Evolutionary conservation across 306 rosid genomes (phyloP), one percentile per base, ranked within the genome.

Genomic region (Sicyos edulis): DNA sequence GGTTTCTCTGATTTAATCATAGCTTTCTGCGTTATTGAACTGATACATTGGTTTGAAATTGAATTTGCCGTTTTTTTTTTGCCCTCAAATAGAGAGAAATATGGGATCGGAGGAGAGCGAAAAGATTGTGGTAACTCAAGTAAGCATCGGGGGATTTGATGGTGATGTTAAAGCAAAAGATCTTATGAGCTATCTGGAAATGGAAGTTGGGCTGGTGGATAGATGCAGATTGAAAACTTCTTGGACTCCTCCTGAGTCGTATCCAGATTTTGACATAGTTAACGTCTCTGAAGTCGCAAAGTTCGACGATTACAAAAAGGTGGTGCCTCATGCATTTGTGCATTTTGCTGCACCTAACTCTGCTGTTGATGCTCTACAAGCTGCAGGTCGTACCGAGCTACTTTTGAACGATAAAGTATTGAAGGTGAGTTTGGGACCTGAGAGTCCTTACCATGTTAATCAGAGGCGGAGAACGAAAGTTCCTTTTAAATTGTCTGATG

Each of bases 201-300:
- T 45, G 8, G 79, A 85, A 78, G 54, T 91, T 59, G 96, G 97
- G 80, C 42, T 75, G 55, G 91, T 91, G 49, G 75, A 74, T 70
- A 83, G 96, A 80, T 89, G 97, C 69, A 79, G 96, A 56, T 66
- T 91, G 73, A 89, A 91, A 85, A 89, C 90, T 52, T 91, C 97
- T 62, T 91, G 90, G 79, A 91, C 97, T 54, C 93, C 96, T 59
- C 86, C 77, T 1, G 91, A 91, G 51, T 84, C 96, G 2, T 83
- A 80, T 74, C 97, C 93, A 53, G 81, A 79, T 57, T 91, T 91
- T 73, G 73, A 77, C 37, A 34, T 75, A 32, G 14, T 15, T 45
- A 73, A 85, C 54, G 61, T 74, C 14, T 52, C 73, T 21, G 13
- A 52, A 22, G 71, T 79, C 17, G 51, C 10, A 53, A 76, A 10